Percentiles rank a stretch among this genome's conserved stretches.
These are phyloP conservation scores for Lentinula guzmanii DNA, from an alignment of 768 basidiomycete species.

Conservation along the genomic window DNA sequence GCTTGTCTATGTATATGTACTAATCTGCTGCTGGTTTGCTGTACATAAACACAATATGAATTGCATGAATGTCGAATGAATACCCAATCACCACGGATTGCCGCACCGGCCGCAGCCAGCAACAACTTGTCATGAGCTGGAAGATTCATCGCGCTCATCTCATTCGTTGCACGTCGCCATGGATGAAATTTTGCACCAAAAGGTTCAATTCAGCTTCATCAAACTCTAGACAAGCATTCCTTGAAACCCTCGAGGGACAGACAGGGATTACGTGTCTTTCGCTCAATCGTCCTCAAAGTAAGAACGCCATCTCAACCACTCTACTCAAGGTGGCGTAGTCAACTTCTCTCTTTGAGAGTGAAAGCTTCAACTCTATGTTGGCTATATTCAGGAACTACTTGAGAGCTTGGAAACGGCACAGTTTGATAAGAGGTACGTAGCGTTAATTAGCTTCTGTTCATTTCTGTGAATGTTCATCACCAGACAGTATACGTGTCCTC, in stretches of 20 bases:
- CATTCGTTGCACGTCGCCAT: not conserved
- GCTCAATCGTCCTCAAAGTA: constrained; percentile 78
- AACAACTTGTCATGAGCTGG: not conserved
- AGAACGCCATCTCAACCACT: constrained; percentile 79
- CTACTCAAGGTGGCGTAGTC: constrained; percentile 52
- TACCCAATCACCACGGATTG: not conserved
- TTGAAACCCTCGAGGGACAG: constrained; percentile 46
- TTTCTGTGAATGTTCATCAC: not conserved
- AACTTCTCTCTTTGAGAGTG: not conserved
- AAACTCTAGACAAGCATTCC: constrained; percentile 29
- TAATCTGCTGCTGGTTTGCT: not conserved
- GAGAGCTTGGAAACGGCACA: constrained; percentile 62
- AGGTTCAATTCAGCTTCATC: not conserved
- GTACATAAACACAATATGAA: not conserved
- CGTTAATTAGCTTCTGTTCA: not conserved
- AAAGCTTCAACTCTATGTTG: constrained; percentile 8
- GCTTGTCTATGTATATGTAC: not conserved
- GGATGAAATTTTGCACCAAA: not conserved
- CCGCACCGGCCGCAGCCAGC: not conserved
- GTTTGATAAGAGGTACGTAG: constrained; percentile 50
- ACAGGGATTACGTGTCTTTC: constrained; percentile 68
- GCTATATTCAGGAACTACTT: constrained; percentile 52
- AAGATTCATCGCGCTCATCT: not conserved
- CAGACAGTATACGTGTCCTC: constrained; percentile 62
- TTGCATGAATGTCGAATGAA: not conserved